These are phyloP conservation scores for Sporormia fimetaria DNA, from an alignment of 495 filamentous ascomycete species.

Conservation along the genomic window DNA sequence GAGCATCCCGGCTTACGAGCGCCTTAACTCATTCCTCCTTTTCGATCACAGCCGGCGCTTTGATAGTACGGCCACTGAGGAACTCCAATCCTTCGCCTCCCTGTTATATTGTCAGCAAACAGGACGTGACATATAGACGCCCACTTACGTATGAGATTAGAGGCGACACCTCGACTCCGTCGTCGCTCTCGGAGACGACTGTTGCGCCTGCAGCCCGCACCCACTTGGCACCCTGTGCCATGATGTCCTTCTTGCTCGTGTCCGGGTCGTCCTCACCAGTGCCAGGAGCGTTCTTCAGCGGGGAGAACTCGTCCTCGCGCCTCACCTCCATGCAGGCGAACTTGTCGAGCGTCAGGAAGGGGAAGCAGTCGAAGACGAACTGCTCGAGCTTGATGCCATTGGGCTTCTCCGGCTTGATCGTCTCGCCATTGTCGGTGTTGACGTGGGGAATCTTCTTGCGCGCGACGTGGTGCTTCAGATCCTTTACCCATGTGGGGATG, in stretches of 20 bases:
- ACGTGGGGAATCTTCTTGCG: constrained; percentile 95
- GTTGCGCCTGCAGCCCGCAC: constrained; percentile 63
- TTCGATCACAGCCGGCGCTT: constrained; percentile 65
- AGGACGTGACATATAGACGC: constrained; percentile 24
- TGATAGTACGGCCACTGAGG: constrained; percentile 61
- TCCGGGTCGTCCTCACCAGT: constrained; percentile 89
- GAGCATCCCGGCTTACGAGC: background rate
- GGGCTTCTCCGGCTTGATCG: constrained; percentile 78
- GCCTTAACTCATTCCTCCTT: constrained; percentile 51
- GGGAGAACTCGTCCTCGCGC: constrained; percentile 96
- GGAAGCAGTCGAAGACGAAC: constrained; percentile 98
- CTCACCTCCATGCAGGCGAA: constrained; percentile 94
- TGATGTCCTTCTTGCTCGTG: constrained; percentile 79
- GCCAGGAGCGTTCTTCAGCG: constrained; percentile 83
- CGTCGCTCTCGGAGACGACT: constrained; percentile 57
- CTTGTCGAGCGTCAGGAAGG: constrained; percentile 69
- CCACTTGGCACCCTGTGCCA: constrained; percentile 81
- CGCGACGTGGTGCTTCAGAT: constrained; percentile 88
- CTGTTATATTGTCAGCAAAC: constrained; percentile 36
- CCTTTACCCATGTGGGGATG: constrained; percentile 74
- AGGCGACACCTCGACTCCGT: constrained; percentile 83
- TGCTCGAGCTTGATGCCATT: constrained; percentile 99
- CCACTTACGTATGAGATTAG: constrained; percentile 87
- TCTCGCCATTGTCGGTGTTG: constrained; percentile 61
- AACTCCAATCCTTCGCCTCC: constrained; percentile 83